phyloP scores from a whole-genome alignment of 2,329 filamentous ascomycete genomes.

The Cladosporium sp. region DNA sequence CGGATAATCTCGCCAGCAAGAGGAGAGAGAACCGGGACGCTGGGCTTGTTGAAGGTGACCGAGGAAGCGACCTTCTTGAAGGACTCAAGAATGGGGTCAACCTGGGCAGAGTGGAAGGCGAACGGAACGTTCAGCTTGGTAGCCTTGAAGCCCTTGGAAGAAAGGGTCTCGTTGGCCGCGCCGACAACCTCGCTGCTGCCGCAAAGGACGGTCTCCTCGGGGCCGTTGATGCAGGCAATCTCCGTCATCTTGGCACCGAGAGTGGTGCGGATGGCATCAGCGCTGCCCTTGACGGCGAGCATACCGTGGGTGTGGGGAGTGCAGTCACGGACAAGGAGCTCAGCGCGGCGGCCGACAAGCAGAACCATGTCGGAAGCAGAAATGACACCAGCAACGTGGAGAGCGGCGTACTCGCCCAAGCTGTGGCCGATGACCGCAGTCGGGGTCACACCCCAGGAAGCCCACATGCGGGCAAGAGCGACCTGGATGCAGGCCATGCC shows the following conservation, averaged over 20 bases:
- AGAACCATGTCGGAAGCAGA: slow-evolving; percentile 68
- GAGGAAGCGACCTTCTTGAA: slow-evolving; percentile 54
- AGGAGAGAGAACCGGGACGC: slow-evolving; percentile 64
- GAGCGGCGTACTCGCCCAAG: slow-evolving; percentile 69
- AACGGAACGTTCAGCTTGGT: slow-evolving; percentile 62
- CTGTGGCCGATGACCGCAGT: slow-evolving; percentile 54
- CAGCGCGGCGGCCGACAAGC: slow-evolving; percentile 65
- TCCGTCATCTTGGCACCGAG: slow-evolving; percentile 48
- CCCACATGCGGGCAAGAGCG: slow-evolving; percentile 50
- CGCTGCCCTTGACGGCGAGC: slow-evolving; percentile 54
- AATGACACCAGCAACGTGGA: slow-evolving; percentile 66
- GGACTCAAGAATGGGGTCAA: slow-evolving; percentile 58
- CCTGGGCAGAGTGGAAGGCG: slow-evolving; percentile 63
- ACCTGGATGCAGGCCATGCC: slow-evolving; percentile 52
- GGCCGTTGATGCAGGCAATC: slow-evolving; percentile 72
- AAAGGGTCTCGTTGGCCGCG: slow-evolving; percentile 47
- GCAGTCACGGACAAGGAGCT: slow-evolving; percentile 62
- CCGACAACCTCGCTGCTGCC: slow-evolving; percentile 58
- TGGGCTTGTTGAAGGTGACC: slow-evolving; percentile 55
- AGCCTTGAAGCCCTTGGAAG: slow-evolving; percentile 54
- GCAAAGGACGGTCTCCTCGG: slow-evolving; percentile 70
- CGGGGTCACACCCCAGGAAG: slow-evolving; percentile 51
- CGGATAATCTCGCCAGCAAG: slow-evolving; percentile 58
- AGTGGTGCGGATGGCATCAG: slow-evolving; percentile 50
- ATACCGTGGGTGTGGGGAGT: slow-evolving; percentile 63